Evolutionary conservation across 805 yeast species (phyloP).

Genomic region (Isabelozyma pseudorhagii): DNA sequence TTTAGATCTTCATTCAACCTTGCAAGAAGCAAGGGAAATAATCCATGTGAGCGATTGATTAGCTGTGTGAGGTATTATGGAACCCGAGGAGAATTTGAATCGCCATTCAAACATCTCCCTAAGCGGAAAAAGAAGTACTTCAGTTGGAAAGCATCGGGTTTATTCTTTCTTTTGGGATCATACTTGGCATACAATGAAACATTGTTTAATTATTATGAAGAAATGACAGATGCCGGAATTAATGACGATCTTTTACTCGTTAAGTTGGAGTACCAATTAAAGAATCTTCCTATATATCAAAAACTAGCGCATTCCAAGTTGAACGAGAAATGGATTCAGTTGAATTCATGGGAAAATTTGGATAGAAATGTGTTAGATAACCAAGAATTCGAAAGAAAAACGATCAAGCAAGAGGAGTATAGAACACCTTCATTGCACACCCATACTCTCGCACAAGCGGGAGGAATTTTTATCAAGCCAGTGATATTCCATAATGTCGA

Average conservation of each 20-base stretch:
- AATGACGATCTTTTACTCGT: slow-evolving; percentile 24
- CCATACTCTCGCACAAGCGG: slow-evolving; percentile 63
- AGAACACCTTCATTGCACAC: slow-evolving; percentile 20
- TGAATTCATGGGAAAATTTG: slow-evolving; percentile 43
- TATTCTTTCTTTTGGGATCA: slow-evolving; percentile 19
- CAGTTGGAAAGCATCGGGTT: slow-evolving; percentile 24
- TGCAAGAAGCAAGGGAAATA: not conserved
- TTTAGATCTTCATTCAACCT: no score
- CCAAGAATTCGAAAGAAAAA: slow-evolving; percentile 7
- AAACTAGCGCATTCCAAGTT: slow-evolving; percentile 42
- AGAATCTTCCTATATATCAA: slow-evolving; percentile 49
- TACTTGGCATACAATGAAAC: slow-evolving; percentile 24
- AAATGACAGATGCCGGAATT: slow-evolving; percentile 16
- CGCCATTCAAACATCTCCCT: slow-evolving; percentile 30
- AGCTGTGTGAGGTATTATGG: slow-evolving; percentile 9
- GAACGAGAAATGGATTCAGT: slow-evolving; percentile 45
- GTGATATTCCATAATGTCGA: slow-evolving; percentile 57
- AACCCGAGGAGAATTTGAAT: slow-evolving; percentile 26
- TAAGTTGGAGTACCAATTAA: slow-evolving; percentile 46
- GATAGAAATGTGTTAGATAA: slow-evolving; percentile 34
- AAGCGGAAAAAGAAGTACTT: slow-evolving; percentile 19
- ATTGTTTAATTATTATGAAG: slow-evolving; percentile 21
- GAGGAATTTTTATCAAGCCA: slow-evolving; percentile 77
- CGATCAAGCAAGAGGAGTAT: slow-evolving; percentile 13
- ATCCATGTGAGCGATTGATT: not conserved